phyloP scores from a whole-genome alignment of 805 yeast species.

The Candida easanensis region DNA sequence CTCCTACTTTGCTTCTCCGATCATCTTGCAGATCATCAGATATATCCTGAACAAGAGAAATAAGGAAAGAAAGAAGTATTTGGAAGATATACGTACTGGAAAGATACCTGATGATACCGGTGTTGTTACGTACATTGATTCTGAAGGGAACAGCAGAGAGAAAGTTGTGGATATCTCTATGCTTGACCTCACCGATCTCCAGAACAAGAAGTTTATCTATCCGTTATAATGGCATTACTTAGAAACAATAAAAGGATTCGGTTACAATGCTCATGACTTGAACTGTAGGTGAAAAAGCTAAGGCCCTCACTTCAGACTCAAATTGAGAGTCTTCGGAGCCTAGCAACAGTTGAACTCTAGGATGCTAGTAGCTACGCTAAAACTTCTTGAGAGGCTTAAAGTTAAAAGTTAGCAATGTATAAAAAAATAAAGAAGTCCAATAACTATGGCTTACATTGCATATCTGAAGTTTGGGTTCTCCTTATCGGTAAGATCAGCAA shows the following conservation, averaged over 20 bases:
- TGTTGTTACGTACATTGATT: constrained; percentile 24
- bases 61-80: constrained; percentile 26
- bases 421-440: too few species aligned
- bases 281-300: too few species aligned
- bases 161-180: constrained; percentile 37
- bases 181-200: constrained; percentile 52
- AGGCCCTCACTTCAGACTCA: too few species aligned
- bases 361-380: too few species aligned
- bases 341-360: too few species aligned
- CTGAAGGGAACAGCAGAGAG: constrained; percentile 24
- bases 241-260: too few species aligned
- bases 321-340: too few species aligned
- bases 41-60: constrained; percentile 31
- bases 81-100: constrained; percentile 22
- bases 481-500: constrained; percentile 34
- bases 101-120: constrained; percentile 28
- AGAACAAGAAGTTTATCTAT: constrained; percentile 49
- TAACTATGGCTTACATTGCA: too few species aligned
- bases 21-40: constrained; percentile 35
- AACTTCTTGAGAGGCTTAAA: too few species aligned
- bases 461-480: background rate
- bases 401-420: too few species aligned
- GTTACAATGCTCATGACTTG: too few species aligned
- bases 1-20: constrained; percentile 39
- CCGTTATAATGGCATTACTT: too few species aligned